These are phyloP conservation scores for Lentinus brumalis DNA, from an alignment of 768 basidiomycete species.

Conservation along the genomic window DNA sequence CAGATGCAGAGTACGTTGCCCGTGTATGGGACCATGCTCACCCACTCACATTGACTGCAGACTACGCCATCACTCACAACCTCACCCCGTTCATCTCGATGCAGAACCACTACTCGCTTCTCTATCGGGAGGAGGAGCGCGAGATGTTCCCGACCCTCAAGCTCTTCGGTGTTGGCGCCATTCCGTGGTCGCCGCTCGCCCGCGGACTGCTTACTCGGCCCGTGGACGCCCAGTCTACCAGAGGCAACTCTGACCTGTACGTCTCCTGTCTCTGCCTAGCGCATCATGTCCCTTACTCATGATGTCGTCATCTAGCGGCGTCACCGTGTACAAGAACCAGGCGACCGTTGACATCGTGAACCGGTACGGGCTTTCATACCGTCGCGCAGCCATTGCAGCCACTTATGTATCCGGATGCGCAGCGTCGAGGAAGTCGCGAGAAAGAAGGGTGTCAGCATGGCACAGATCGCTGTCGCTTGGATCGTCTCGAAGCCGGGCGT, in stretches of 20 bases:
- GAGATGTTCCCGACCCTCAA: conserved; percentile 56
- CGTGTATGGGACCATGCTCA: conserved; percentile 23
- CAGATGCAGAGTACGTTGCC: conserved; percentile 29
- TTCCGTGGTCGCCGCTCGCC: conserved; percentile 44
- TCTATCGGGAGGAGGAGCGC: conserved; percentile 64
- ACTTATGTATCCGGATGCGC: not conserved
- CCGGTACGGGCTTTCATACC: conserved; percentile 8
- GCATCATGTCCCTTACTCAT: not conserved
- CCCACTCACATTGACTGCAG: conserved; percentile 28
- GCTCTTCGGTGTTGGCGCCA: conserved; percentile 40
- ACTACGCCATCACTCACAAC: conserved; percentile 43
- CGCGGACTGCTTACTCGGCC: conserved; percentile 37
- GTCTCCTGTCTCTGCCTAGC: not conserved
- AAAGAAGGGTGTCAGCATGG: conserved; percentile 42
- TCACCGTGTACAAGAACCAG: not conserved
- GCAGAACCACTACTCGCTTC: conserved; percentile 59
- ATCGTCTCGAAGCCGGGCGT: conserved; percentile 31
- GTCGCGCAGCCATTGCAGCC: not conserved
- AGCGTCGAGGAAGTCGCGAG: conserved; percentile 44
- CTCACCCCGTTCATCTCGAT: conserved; percentile 61
- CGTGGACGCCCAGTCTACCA: conserved; percentile 24
- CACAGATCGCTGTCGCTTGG: conserved; percentile 43
- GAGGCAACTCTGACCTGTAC: conserved; percentile 29
- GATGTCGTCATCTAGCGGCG: no score
- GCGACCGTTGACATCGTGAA: conserved; percentile 16